Conservation (phyloP, 306 rosid species). For the Medicago arabica region DNA sequence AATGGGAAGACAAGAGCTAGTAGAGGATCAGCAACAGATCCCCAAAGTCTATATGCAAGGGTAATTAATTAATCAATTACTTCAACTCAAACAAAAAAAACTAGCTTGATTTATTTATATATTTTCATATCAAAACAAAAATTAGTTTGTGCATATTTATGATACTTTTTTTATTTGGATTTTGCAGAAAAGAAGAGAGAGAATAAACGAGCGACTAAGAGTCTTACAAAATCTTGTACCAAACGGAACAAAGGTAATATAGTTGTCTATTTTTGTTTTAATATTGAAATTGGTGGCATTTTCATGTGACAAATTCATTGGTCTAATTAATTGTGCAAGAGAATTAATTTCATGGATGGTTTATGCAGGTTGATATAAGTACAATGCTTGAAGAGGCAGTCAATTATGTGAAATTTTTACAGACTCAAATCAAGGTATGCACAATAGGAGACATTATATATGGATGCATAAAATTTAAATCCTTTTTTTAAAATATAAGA, state of each 20-base stretch:
- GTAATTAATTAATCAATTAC: slow-evolving; percentile 54
- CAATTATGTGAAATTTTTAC: slow-evolving; percentile 87
- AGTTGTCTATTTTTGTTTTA: not conserved
- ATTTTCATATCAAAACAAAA: not conserved
- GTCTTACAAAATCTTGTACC: slow-evolving; percentile 86
- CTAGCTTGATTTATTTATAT: too few species aligned
- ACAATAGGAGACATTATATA: slow-evolving; percentile 3
- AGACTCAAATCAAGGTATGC: slow-evolving; percentile 94
- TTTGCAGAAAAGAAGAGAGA: slow-evolving; percentile 91
- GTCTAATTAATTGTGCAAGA: not conserved
- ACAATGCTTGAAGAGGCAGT: slow-evolving; percentile 99
- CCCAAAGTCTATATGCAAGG: slow-evolving; percentile 96
- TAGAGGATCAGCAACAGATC: slow-evolving; percentile 95
- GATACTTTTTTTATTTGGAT: slow-evolving; percentile 28
- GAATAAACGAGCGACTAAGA: slow-evolving; percentile 79
- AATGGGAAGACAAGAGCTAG: slow-evolving; percentile 76
- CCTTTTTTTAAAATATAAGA: not conserved
- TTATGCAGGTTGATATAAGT: slow-evolving; percentile 83
- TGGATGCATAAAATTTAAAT: not conserved
- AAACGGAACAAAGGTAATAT: slow-evolving; percentile 81
- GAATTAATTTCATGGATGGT: slow-evolving; percentile 28
- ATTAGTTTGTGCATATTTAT: not conserved
- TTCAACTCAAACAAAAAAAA: too few species aligned
- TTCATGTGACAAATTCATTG: slow-evolving; percentile 1
- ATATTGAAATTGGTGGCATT: not conserved